These are phyloP conservation scores for Fusarium floridanum DNA, from an alignment of 2,329 filamentous ascomycete species.

Conservation along the genomic window DNA sequence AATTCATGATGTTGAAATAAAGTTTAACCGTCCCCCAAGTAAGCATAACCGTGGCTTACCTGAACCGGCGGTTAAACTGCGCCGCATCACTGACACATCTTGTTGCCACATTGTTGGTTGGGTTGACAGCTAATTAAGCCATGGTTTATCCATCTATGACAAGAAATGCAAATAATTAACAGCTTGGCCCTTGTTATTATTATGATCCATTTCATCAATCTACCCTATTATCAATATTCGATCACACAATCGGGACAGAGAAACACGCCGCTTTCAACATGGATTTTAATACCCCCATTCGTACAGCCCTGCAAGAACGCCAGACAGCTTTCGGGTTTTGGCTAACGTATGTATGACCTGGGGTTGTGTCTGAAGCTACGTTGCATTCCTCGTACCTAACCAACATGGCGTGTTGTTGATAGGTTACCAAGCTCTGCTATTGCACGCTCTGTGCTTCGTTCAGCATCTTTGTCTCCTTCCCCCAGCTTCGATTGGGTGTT, in stretches of 20 bases:
- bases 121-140: no score
- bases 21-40: background rate
- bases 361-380: background rate
- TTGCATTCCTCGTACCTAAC: no score
- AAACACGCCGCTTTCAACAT: background rate
- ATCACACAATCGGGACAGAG: background rate
- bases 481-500: background rate
- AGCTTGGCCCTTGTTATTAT: no score
- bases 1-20: background rate
- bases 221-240: no score
- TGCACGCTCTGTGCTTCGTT: background rate
- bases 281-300: background rate
- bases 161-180: background rate
- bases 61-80: background rate
- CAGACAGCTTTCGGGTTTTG: background rate
- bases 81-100: background rate
- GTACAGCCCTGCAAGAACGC: background rate
- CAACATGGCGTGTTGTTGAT: background rate
- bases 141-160: background rate
- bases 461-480: background rate
- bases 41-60: background rate
- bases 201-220: no score
- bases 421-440: background rate
- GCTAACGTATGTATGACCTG: background rate
- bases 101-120: no score